Evolutionary conservation across 352 stramenopile genomes (phyloP), one percentile per base, ranked within the genome.

Genomic region (Phytophthora megakarya): DNA sequence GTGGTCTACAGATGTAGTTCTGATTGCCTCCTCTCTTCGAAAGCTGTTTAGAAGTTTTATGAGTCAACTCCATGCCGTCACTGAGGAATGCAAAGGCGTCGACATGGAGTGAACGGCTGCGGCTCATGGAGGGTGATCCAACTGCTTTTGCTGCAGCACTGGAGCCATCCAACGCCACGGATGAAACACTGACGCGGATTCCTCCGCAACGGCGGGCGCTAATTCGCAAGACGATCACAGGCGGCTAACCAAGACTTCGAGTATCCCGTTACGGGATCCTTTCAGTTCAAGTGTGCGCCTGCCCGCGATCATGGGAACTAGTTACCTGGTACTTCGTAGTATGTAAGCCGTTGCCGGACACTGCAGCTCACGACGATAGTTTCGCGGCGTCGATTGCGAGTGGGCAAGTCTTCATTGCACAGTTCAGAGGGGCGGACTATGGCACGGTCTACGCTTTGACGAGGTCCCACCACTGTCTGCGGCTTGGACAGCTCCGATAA

Each of bases 1-100:
- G 51, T 62, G 60, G 33, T 37, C 44, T 37, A 44, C 61, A 68
- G 25, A 63, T 68, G 61, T 52, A 21, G 21, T 39, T 57, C 46
- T 53, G 39, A 50, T 35, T 44, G 44, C 35, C 38, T 38, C 7
- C 25, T 51, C 30, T 52, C 39, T 44, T 50, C 26, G 33, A 38
- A 64, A 48, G 23, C 37, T 65, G 46, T 52, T 51, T 52, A 21
- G 28, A 15, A 23, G 8, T 28, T 35, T 21, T 32, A 59, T 46
- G 26, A 61, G 42, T 62, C 53, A 62, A 46, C 38, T 35, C 30
- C 8, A 35, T 16, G 35, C 47, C 33, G 37, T 15, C 25, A 21
- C 7, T 18, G 30, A 10, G 25, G 26, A 35, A 43, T 30, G 48
- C 23, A 51, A 33, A 44, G 13, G 33, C 15, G n/a, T 37, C 33